Percentiles rank a stretch among this genome's conserved stretches.
These are phyloP conservation scores for Hansfordia pulvinata DNA, from an alignment of 2,329 filamentous ascomycete genomes.

Conservation along the genomic window DNA sequence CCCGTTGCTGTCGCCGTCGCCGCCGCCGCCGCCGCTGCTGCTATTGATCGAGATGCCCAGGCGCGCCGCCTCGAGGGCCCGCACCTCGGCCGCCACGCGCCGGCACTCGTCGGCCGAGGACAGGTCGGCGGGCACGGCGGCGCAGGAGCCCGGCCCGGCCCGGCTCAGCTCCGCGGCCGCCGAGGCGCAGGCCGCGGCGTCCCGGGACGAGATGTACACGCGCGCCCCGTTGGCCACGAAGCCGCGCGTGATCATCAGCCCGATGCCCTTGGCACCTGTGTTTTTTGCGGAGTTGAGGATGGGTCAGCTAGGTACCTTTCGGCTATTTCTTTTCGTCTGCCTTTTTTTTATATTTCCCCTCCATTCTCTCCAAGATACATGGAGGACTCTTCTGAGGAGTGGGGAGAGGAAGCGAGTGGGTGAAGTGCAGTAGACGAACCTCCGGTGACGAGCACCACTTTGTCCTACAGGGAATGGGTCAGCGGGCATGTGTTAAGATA, in stretches of 20 bases:
- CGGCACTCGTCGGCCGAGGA: conserved; percentile 43
- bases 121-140: conserved; percentile 49
- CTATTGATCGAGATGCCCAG: no score
- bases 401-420: background rate
- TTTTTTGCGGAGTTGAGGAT: no score
- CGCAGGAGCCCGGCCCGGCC: conserved; percentile 34
- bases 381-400: background rate
- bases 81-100: conserved; percentile 36
- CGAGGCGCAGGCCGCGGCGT: conserved; percentile 40
- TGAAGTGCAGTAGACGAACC: conserved; percentile 19
- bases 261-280: conserved; percentile 43
- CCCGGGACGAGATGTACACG: conserved; percentile 54
- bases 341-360: no score
- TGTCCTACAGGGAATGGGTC: conserved; percentile 23
- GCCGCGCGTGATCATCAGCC: conserved; percentile 53
- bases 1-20: no score
- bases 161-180: conserved; percentile 43
- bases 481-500: conserved; percentile 3
- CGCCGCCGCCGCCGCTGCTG: no score
- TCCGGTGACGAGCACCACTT: conserved; percentile 45
- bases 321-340: no score
- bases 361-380: no score
- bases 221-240: conserved; percentile 50
- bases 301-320: background rate
- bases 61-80: no score